Evolutionary conservation across 2,329 filamentous ascomycete genomes (phyloP).

Genomic region (Bipolaris zeicola): DNA sequence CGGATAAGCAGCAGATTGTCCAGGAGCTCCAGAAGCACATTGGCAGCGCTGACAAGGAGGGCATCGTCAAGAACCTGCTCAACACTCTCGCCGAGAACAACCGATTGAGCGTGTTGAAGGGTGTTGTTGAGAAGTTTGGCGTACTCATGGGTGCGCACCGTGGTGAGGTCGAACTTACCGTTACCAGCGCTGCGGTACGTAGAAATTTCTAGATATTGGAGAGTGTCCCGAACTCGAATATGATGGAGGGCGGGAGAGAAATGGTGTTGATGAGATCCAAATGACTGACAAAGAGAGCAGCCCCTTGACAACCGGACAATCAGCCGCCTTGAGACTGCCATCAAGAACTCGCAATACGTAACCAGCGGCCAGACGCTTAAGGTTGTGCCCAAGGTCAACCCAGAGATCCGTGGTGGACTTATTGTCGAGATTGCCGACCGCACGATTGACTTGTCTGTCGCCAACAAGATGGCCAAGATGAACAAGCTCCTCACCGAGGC

Average conservation of each 20-base stretch:
- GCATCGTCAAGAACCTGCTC: slow-evolving; percentile 94
- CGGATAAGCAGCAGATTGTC: slow-evolving; percentile 86
- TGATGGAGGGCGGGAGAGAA: not conserved
- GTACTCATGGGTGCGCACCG: slow-evolving; percentile 85
- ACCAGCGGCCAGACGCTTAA: slow-evolving; percentile 96
- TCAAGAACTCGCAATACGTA: slow-evolving; percentile 87
- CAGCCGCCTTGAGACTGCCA: slow-evolving; percentile 80
- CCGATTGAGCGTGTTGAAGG: slow-evolving; percentile 80
- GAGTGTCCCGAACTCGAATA: not conserved
- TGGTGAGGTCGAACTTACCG: slow-evolving; percentile 90
- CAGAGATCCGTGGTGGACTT: slow-evolving; percentile 91
- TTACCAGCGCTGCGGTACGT: slow-evolving; percentile 87
- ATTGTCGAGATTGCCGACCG: slow-evolving; percentile 96
- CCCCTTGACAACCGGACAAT: slow-evolving; percentile 87
- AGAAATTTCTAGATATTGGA: not conserved
- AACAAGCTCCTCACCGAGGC: slow-evolving; percentile 98
- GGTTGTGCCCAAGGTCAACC: slow-evolving; percentile 93
- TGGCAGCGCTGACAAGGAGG: slow-evolving; percentile 69
- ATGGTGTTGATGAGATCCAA: not conserved
- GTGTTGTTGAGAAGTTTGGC: slow-evolving; percentile 84
- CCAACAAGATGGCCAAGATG: slow-evolving; percentile 93
- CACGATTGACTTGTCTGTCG: slow-evolving; percentile 96
- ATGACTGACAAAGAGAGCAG: slow-evolving; percentile 53
- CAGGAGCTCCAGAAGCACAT: slow-evolving; percentile 85
- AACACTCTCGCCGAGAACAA: slow-evolving; percentile 93